Conservation (phyloP, 495 filamentous ascomycete genomes). For the Xanthoparmelia taractica region DNA sequence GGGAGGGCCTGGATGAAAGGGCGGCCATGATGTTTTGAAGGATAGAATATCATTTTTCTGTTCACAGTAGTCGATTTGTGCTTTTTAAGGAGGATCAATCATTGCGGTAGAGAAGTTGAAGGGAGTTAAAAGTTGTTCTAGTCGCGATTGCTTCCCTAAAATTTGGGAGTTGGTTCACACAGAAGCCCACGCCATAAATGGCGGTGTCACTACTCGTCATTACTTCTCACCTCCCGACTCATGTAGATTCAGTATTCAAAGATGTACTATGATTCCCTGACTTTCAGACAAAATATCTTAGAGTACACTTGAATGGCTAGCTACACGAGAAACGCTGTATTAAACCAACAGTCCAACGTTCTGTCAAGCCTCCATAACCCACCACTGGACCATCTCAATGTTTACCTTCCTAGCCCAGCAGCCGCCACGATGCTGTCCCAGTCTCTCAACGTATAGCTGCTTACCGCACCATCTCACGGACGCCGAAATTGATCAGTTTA, state of each 20-base stretch:
- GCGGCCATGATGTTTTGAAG: conserved; percentile 25
- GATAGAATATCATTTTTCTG: conserved; percentile 20
- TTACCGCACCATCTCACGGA: background rate
- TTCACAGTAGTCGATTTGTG: background rate
- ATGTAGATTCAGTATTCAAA: background rate
- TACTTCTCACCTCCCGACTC: background rate
- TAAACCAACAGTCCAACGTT: background rate
- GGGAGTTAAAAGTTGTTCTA: conserved; percentile 3
- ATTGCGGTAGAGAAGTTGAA: conserved; percentile 16
- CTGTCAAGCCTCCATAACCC: background rate
- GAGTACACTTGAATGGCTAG: background rate
- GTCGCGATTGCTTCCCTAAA: conserved; percentile 17
- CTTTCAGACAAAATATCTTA: background rate
- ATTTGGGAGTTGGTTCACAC: background rate
- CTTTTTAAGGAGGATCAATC: conserved; percentile 4
- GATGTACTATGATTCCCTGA: background rate
- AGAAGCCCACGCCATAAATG: background rate
- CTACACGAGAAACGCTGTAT: background rate
- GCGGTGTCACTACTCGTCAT: conserved; percentile 4
- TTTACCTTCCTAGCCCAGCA: background rate
- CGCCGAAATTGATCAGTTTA: too few relatives aligned
- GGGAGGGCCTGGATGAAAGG: conserved; percentile 24
- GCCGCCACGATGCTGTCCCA: background rate
- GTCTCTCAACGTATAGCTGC: too few relatives aligned
- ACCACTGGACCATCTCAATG: background rate